phyloP scores from a whole-genome alignment of 2,329 filamentous ascomycete genomes.

The Paecilomyces dactylethromorphus region DNA sequence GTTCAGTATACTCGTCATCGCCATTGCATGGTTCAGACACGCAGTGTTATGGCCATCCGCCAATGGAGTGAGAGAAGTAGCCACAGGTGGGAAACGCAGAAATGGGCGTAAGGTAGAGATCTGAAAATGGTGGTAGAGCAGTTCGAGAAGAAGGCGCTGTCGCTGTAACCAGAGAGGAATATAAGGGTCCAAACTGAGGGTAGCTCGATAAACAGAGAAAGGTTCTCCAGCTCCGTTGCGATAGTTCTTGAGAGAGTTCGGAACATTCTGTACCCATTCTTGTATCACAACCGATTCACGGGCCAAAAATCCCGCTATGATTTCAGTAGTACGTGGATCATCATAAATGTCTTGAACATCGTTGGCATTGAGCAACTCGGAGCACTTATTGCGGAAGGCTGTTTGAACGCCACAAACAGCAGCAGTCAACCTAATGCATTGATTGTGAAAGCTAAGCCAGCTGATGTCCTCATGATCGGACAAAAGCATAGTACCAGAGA shows the following conservation, averaged over 20 bases:
- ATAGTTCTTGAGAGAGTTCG: constrained; percentile 25
- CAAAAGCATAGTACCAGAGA: constrained; percentile 18
- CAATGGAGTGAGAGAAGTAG: constrained; percentile 6
- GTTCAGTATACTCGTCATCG: constrained; percentile 26
- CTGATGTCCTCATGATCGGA: constrained; percentile 24
- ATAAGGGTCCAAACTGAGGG: constrained; percentile 21
- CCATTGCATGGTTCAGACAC: constrained; percentile 23
- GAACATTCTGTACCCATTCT: constrained; percentile 25
- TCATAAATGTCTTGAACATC: neutral
- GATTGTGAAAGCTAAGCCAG: constrained; percentile 31
- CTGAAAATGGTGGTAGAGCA: constrained; percentile 29
- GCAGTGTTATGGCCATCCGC: constrained; percentile 15
- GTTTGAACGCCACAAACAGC: constrained; percentile 24
- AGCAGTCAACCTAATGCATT: constrained; percentile 27
- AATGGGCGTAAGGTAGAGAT: constrained; percentile 30
- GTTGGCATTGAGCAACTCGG: neutral
- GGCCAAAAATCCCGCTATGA: constrained; percentile 13
- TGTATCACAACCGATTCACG: constrained; percentile 14
- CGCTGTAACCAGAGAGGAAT: constrained; percentile 30
- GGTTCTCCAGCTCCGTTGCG: constrained; percentile 20
- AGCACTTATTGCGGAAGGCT: constrained; percentile 21
- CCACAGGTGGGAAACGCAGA: constrained; percentile 19
- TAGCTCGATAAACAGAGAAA: constrained; percentile 27
- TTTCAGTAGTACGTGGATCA: neutral
- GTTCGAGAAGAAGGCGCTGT: constrained; percentile 31